A percentile compares a stretch with the other conserved stretches of the same genome.
Evolutionary conservation across 2,329 filamentous ascomycete genomes (phyloP).

Genomic region (Alternaria brassicicola): DNA sequence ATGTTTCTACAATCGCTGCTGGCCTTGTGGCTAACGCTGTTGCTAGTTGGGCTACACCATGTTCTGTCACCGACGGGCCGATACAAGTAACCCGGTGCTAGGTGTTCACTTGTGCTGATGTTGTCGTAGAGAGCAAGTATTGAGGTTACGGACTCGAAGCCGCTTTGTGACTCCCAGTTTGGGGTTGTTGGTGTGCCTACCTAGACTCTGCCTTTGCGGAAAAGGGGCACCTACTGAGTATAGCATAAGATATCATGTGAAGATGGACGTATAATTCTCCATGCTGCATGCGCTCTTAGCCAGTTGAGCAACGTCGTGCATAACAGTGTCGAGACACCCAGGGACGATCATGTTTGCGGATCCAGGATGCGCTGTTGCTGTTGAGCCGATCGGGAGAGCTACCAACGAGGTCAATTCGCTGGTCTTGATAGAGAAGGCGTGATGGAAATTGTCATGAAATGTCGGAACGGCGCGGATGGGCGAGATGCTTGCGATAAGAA

Average conservation of each 20-base stretch:
- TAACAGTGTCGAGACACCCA: neutral
- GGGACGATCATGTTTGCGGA: neutral
- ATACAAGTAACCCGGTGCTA: slow-evolving; percentile 6
- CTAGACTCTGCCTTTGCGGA: neutral
- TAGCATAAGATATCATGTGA: neutral
- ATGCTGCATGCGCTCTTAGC: neutral
- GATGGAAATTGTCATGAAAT: neutral
- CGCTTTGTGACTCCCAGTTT: slow-evolving; percentile 27
- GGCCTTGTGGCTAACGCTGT: slow-evolving; percentile 8
- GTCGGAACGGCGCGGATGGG: neutral
- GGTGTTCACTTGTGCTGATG: neutral
- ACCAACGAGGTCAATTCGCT: neutral
- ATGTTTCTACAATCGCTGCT: slow-evolving; percentile 2
- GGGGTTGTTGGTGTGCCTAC: neutral
- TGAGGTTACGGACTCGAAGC: slow-evolving; percentile 9
- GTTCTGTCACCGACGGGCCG: neutral
- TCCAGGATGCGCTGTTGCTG: neutral
- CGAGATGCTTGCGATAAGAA: slow-evolving; percentile 2
- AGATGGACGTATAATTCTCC: neutral
- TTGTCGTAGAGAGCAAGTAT: slow-evolving; percentile 14
- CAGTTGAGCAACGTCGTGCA: neutral
- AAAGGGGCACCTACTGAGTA: too few relatives aligned
- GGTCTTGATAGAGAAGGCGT: neutral
- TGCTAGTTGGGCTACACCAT: neutral
- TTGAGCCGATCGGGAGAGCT: neutral